A percentile compares a stretch with the other conserved stretches of the same genome.
phyloP scores from a whole-genome alignment of 768 basidiomycete species.

The Collybia sp. region DNA sequence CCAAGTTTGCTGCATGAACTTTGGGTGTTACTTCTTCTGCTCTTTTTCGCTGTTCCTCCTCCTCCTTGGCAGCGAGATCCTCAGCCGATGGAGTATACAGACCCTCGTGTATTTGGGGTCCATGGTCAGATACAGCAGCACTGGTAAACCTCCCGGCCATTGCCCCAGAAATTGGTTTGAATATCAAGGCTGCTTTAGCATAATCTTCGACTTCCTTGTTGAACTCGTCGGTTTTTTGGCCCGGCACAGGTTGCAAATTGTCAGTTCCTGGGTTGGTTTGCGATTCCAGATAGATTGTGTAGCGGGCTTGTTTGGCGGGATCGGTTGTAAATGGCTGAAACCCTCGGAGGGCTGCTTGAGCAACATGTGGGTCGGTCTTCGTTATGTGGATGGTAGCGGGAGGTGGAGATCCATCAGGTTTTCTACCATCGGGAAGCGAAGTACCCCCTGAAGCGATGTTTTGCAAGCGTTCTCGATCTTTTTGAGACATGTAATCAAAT shows the following conservation, averaged over 20 bases:
- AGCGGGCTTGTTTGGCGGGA: constrained; percentile 78
- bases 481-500: constrained; percentile 92
- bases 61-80: constrained; percentile 39
- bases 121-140: constrained; percentile 66
- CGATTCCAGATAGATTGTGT: constrained; percentile 74
- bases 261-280: constrained; percentile 50
- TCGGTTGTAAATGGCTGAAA: constrained; percentile 86
- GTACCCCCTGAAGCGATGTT: constrained; percentile 37
- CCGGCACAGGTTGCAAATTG: constrained; percentile 47
- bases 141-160: constrained; percentile 95
- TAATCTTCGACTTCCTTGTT: constrained; percentile 84
- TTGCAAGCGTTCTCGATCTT: constrained; percentile 83
- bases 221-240: constrained; percentile 63
- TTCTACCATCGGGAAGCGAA: constrained; percentile 17
- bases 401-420: constrained; percentile 17
- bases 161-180: constrained; percentile 87
- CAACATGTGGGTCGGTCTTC: constrained; percentile 68
- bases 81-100: constrained; percentile 54
- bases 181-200: constrained; percentile 80
- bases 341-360: constrained; percentile 81
- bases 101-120: constrained; percentile 60
- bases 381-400: constrained; percentile 38
- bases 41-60: constrained; percentile 33
- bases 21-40: constrained; percentile 70
- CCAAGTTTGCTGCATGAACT: constrained; percentile 74